Percentiles rank a stretch among this genome's conserved stretches.
phyloP scores from a whole-genome alignment of 208 protist species.

The Trypanosomatidae sp. region DNA sequence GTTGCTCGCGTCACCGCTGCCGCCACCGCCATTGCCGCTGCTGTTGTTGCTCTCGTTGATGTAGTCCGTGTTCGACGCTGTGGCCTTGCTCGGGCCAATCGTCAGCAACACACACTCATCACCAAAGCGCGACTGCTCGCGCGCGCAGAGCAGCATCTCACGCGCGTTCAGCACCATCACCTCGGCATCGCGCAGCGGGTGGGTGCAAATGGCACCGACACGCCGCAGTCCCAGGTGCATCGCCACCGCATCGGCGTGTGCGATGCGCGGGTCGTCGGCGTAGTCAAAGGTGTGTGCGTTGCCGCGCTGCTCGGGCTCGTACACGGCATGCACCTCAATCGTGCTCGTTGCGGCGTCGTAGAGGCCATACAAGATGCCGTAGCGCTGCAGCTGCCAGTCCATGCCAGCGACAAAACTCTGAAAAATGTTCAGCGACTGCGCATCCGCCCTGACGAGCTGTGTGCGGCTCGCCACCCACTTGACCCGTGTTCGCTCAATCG shows the following conservation, averaged over 20 bases:
- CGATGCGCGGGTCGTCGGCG: conserved; percentile 18
- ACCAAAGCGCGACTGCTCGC: conserved; percentile 72
- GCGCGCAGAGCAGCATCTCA: conserved; percentile 68
- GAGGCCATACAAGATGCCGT: conserved; percentile 75
- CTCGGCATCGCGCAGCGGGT: conserved; percentile 34
- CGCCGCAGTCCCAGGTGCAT: conserved; percentile 48
- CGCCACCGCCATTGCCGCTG: not conserved
- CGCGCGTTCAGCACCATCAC: conserved; percentile 18
- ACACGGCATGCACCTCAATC: conserved; percentile 73
- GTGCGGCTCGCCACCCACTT: conserved; percentile 67
- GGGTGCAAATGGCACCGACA: conserved; percentile 74
- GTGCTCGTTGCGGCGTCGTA: conserved; percentile 20
- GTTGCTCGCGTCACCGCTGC: conserved; percentile 3
- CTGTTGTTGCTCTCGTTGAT: too few relatives aligned
- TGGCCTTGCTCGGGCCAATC: conserved; percentile 26
- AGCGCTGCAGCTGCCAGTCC: conserved; percentile 68
- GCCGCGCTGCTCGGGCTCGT: conserved; percentile 78
- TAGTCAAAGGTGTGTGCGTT: conserved; percentile 34
- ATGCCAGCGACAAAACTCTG: conserved; percentile 65
- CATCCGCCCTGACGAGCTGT: conserved; percentile 55
- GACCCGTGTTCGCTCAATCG: conserved; percentile 60
- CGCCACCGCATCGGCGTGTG: conserved; percentile 39
- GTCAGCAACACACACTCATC: conserved; percentile 84
- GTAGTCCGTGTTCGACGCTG: too few relatives aligned
- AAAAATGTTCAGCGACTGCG: conserved; percentile 64